phyloP scores from a whole-genome alignment of 176 grass and related monocot genomes.

The Oropetium thomaeum region DNA sequence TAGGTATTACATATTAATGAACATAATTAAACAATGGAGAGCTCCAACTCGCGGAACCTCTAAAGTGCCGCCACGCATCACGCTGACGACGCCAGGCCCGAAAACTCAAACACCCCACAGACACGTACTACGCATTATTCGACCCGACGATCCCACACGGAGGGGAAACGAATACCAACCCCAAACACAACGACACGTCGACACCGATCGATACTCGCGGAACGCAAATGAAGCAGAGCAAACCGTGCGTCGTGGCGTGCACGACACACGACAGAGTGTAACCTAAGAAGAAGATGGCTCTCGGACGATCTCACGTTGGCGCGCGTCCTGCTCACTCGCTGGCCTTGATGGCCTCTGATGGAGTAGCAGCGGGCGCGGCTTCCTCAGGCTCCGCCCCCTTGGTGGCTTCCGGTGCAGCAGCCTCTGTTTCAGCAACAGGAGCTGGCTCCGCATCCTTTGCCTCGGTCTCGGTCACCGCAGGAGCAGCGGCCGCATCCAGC shows the following conservation, averaged over 20 bases:
- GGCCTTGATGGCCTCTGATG: slow-evolving; percentile 3
- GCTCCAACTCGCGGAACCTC: background rate
- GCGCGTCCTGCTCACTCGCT: background rate
- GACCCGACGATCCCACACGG: background rate
- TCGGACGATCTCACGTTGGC: background rate
- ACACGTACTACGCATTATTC: background rate
- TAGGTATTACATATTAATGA: background rate
- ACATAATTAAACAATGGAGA: background rate
- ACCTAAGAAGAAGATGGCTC: background rate
- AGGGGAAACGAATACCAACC: background rate
- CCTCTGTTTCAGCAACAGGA: background rate
- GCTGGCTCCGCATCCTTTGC: too few species aligned
- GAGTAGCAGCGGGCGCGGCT: background rate
- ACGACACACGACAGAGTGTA: background rate
- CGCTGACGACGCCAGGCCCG: background rate
- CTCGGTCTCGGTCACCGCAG: too few species aligned
- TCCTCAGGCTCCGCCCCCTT: background rate
- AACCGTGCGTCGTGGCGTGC: background rate
- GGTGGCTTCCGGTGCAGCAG: background rate
- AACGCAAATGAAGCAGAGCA: background rate
- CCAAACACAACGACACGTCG: background rate
- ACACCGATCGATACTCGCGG: background rate
- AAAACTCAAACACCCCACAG: background rate
- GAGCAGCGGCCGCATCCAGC: too few species aligned
- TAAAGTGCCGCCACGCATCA: background rate